phyloP scores from a whole-genome alignment of 2,329 filamentous ascomycete species.

The Penicillium sp. region DNA sequence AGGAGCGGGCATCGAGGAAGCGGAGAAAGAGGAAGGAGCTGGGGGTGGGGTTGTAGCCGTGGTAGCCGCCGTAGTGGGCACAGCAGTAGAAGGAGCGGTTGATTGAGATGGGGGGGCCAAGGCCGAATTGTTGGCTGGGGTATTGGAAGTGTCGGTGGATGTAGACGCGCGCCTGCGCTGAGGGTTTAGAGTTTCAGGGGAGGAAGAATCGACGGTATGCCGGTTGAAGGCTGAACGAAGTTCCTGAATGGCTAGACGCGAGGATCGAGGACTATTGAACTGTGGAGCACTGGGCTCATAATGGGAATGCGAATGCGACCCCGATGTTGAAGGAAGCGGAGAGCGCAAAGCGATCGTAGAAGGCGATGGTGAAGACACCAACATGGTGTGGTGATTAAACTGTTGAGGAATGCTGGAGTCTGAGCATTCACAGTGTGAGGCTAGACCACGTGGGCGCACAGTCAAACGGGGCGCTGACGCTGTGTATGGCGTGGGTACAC shows the following conservation, averaged over 20 bases:
- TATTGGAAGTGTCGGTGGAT: slow-evolving; percentile 11
- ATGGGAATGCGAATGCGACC: slow-evolving; percentile 28
- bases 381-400: slow-evolving; percentile 27
- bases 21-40: slow-evolving; percentile 19
- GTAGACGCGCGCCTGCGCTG: slow-evolving; percentile 36
- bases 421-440: slow-evolving; percentile 26
- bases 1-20: slow-evolving; percentile 32
- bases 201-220: slow-evolving; percentile 37
- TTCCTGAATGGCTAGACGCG: slow-evolving; percentile 40
- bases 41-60: slow-evolving; percentile 17
- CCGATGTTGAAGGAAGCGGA: slow-evolving; percentile 21
- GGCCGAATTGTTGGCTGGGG: slow-evolving; percentile 10
- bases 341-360: slow-evolving; percentile 38
- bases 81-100: slow-evolving; percentile 15
- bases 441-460: slow-evolving; percentile 39
- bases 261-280: slow-evolving; percentile 34
- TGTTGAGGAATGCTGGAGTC: slow-evolving; percentile 20
- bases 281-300: slow-evolving; percentile 33
- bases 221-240: slow-evolving; percentile 39
- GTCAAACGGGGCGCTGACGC: slow-evolving; percentile 35
- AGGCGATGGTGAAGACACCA: slow-evolving; percentile 43
- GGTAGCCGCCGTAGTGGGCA: slow-evolving; percentile 12
- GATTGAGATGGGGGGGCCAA: slow-evolving; percentile 20
- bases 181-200: slow-evolving; percentile 33
- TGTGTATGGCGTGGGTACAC: slow-evolving; percentile 33